Evolutionary conservation across 495 filamentous ascomycete genomes (phyloP), one percentile per base, ranked within the genome.

Genomic region (Sporormia fimetaria): DNA sequence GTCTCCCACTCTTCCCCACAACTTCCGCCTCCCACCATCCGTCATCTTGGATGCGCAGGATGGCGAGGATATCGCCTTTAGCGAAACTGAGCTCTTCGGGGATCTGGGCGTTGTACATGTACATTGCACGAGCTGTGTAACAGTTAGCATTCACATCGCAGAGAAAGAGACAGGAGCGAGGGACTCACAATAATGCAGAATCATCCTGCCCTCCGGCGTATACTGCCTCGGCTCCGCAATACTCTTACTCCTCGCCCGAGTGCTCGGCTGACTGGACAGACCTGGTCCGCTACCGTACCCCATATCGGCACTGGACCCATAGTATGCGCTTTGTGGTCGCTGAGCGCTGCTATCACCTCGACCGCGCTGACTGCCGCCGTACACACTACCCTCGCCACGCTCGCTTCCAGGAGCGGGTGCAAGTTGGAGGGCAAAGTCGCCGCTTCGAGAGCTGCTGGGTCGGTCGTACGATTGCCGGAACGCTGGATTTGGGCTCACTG

Each of bases 1-100:
- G 66, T 51, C 76, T 70, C 14, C 74, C 70, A 18, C 77, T 78
- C 51, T 74, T 76, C 0, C 83, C 82, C 35, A 85, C 82, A 37
- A 94, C 74, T 63, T 95, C 87, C 10, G 92, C 90, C 67, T 96
- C 90, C 92, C 92, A 99, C 92, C 92, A 99, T 8, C 92, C 92
- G 56, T 99, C 92, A 62, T 99, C 92, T 59, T 99, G 92, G 43
- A 87, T 75, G 47, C 85, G 70, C 23, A 93, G 63, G n/a, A 99
- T 76, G 1, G 88, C 84, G 6, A 99, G 65, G 35, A 83, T 69
- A 57, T 99, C 92, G 33, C 92, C 92, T 63, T 96, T 96, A 8
- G 73, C 70, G 54, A 99, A 99, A 12, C 81, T 80, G 22, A 99
- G 68, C 60, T 99, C 92, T 54, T 94, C 90, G 0, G 88, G 82